Percentiles rank a stretch among this genome's conserved stretches.
phyloP scores from a whole-genome alignment of 1,284 basidiomycete species.

The Trichosporon sp. region DNA sequence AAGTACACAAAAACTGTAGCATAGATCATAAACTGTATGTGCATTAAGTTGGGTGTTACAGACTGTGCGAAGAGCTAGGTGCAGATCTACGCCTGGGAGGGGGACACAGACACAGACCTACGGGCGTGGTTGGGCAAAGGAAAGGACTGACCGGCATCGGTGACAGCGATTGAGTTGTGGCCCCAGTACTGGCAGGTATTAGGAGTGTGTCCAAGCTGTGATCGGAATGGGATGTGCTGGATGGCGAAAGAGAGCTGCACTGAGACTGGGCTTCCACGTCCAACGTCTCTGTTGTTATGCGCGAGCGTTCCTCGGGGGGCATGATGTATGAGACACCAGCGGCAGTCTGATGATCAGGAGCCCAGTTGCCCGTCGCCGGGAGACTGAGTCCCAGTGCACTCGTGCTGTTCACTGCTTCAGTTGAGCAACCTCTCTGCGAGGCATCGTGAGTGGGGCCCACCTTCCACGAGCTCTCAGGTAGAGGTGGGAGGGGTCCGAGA shows the following conservation, averaged over 20 bases:
- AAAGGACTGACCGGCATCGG: not conserved
- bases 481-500: constrained; percentile 28
- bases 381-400: not conserved
- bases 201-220: not conserved
- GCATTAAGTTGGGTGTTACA: no score
- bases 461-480: constrained; percentile 2
- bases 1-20: not conserved
- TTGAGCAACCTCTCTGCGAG: no score
- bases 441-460: no score
- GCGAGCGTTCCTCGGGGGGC: constrained; percentile 30
- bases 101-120: constrained; percentile 5
- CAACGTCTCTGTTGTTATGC: constrained; percentile 6
- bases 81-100: not conserved
- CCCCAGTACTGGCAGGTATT: not conserved
- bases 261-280: not conserved
- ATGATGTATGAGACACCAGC: constrained; percentile 29
- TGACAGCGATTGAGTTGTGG: not conserved
- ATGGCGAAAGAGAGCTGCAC: not conserved
- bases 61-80: not conserved
- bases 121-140: not conserved
- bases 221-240: not conserved
- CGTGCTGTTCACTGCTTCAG: not conserved
- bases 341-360: not conserved
- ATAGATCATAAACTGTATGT: not conserved
- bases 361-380: not conserved